Conservation (phyloP, 2,329 filamentous ascomycete genomes). For the Calonectria fujianensis region DNA sequence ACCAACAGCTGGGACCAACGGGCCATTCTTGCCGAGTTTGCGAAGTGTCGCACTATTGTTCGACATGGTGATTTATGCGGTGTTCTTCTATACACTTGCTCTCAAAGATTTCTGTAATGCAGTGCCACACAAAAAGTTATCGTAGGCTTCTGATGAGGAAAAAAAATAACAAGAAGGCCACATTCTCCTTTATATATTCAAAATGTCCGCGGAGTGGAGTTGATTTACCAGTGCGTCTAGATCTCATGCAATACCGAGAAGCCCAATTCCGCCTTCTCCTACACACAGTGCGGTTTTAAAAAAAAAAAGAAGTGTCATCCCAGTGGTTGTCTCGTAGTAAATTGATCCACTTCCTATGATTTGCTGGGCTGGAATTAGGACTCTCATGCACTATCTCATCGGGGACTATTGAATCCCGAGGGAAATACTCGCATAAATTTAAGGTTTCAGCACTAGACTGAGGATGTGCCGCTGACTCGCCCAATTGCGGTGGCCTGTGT, state of each 20-base stretch:
- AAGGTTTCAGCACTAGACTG: background rate
- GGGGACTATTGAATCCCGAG: background rate
- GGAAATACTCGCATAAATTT: background rate
- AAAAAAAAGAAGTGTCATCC: background rate
- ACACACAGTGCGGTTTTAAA: background rate
- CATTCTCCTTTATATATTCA: background rate
- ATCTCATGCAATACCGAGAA: background rate
- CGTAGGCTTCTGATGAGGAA: background rate
- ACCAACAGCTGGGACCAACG: slow-evolving; percentile 67
- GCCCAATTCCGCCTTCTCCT: background rate
- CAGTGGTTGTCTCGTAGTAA: background rate
- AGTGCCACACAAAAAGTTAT: background rate
- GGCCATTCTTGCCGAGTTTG: slow-evolving; percentile 69
- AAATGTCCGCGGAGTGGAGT: background rate
- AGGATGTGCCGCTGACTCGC: background rate
- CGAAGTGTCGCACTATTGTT: background rate
- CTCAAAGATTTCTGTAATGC: background rate
- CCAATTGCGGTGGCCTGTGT: background rate
- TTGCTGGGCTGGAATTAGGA: background rate
- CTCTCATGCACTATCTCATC: background rate
- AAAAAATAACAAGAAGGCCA: background rate
- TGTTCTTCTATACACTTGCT: background rate
- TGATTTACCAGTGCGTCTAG: no score
- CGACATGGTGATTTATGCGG: background rate
- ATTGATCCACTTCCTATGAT: background rate